A percentile compares a stretch with the other conserved stretches of the same genome.
Evolutionary conservation across 257 asterid genomes (phyloP).

Genomic region (Salvia hispanica): DNA sequence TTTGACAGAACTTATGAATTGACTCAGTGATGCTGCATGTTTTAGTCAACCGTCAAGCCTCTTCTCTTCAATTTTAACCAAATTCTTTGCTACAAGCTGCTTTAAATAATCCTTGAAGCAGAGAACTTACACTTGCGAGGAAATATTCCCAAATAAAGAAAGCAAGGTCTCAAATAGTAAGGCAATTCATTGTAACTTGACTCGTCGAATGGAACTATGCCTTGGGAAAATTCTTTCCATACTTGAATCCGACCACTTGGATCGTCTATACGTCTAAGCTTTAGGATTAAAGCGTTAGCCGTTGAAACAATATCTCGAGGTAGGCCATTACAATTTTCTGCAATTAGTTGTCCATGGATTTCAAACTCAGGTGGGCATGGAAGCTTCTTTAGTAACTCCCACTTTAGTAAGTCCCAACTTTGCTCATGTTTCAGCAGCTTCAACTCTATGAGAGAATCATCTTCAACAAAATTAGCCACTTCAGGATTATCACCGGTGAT

Average conservation of each 20-base stretch:
- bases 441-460: conserved; percentile 30
- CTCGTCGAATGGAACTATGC: too few relatives aligned
- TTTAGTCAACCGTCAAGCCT: conserved; percentile 40
- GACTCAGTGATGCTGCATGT: conserved; percentile 42
- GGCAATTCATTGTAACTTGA: conserved; percentile 38
- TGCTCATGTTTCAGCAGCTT: conserved; percentile 33
- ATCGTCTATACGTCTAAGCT: too few relatives aligned
- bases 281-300: too few relatives aligned
- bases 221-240: too few relatives aligned
- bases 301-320: conserved; percentile 46
- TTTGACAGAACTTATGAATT: conserved; percentile 37
- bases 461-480: conserved; percentile 16
- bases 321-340: conserved; percentile 39
- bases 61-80: conserved; percentile 29
- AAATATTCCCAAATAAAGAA: conserved; percentile 36
- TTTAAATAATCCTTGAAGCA: conserved; percentile 29
- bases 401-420: conserved; percentile 42
- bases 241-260: too few relatives aligned
- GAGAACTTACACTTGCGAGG: conserved; percentile 33
- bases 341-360: conserved; percentile 35
- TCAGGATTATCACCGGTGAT: conserved; percentile 39
- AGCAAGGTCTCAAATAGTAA: conserved; percentile 44
- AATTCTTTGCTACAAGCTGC: conserved; percentile 32
- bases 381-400: conserved; percentile 31
- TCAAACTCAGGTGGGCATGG: conserved; percentile 40